Conservation (phyloP, 1,284 basidiomycete genomes). For the Tilletia caries region DNA sequence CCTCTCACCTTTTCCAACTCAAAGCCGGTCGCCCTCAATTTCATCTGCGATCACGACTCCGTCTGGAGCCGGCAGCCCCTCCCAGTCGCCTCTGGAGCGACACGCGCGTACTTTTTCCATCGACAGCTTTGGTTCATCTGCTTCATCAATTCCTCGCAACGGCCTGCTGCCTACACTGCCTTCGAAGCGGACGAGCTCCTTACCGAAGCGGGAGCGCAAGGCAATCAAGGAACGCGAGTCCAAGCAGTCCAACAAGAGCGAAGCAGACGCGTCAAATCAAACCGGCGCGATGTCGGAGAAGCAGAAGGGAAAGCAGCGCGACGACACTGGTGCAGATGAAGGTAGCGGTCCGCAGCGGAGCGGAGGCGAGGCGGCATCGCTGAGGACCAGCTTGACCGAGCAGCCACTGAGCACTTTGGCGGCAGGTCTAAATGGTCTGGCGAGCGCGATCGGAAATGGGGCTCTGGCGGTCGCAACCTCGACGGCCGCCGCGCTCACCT, state of each 20-base stretch:
- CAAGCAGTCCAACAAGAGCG: not conserved
- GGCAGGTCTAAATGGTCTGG: no score
- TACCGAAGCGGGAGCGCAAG: slow-evolving; percentile 8
- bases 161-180: slow-evolving; percentile 1
- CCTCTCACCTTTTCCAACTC: no score
- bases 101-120: slow-evolving; percentile 7
- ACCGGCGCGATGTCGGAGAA: not conserved
- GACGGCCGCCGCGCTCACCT: no score
- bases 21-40: no score
- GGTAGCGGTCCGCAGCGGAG: no score
- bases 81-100: no score
- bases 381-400: no score
- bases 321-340: not conserved
- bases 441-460: no score
- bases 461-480: no score
- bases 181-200: slow-evolving; percentile 2
- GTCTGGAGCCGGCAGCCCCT: not conserved
- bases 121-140: slow-evolving; percentile 7
- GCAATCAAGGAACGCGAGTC: not conserved
- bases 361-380: no score
- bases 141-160: slow-evolving; percentile 4
- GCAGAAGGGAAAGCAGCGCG: not conserved
- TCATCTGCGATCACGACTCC: not conserved
- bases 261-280: no score
- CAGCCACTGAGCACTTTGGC: no score